Conservation (phyloP, 225 moss, liverwort and hornwort genomes). For the Ulota crispa region DNA sequence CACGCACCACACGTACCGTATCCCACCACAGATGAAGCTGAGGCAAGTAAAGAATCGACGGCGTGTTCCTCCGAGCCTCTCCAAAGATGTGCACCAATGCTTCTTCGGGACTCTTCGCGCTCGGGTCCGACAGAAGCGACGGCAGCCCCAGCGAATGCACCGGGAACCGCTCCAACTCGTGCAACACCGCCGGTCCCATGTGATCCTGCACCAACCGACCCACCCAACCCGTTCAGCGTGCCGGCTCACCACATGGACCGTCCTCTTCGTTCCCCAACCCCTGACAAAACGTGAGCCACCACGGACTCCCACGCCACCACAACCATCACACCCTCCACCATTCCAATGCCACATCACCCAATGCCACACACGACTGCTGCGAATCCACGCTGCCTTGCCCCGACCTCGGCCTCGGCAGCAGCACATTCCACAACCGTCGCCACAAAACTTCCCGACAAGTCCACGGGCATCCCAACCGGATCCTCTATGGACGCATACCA, state of each 20-base stretch:
- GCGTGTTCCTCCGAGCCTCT: conserved; percentile 77
- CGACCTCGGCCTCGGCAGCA: not conserved
- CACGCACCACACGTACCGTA: conserved; percentile 42
- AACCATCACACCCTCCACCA: not conserved
- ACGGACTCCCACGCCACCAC: not conserved
- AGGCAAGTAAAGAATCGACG: conserved; percentile 78
- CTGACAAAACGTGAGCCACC: not conserved
- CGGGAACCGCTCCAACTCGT: conserved; percentile 78
- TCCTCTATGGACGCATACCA: not conserved
- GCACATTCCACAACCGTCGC: not conserved
- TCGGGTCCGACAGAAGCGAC: conserved; percentile 72
- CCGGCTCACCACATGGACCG: not conserved
- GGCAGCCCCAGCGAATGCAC: conserved; percentile 79
- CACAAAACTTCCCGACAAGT: not conserved
- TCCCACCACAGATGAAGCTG: conserved; percentile 92
- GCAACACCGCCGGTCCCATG: conserved; percentile 72
- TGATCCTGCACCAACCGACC: conserved; percentile 52
- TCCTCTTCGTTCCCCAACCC: not conserved
- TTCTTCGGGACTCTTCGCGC: conserved; percentile 79
- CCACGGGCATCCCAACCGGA: not conserved
- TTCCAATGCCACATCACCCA: not conserved
- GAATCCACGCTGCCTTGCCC: not conserved
- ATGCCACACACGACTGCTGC: not conserved
- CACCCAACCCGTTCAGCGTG: not conserved
- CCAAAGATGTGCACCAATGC: conserved; percentile 81